Evolutionary conservation across 148 eudicot species (phyloP).

Genomic region (Diospyros lotus): DNA sequence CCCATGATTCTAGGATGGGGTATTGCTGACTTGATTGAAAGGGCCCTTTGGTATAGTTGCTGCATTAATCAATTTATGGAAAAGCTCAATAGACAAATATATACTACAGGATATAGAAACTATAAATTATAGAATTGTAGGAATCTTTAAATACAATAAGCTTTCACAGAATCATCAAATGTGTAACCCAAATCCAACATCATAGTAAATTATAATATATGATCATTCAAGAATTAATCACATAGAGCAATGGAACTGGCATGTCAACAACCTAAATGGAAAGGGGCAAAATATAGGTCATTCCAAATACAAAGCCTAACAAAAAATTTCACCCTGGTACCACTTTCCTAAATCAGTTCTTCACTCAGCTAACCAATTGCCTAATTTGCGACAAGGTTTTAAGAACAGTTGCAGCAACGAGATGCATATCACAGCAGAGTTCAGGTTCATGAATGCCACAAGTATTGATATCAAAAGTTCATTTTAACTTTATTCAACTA

Average conservation of each 20-base stretch:
- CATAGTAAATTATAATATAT: background rate
- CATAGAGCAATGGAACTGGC: background rate
- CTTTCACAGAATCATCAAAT: background rate
- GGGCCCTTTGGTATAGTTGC: slow-evolving; percentile 96
- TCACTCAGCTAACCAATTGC: background rate
- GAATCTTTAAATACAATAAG: background rate
- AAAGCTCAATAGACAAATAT: slow-evolving; percentile 4
- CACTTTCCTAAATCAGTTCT: slow-evolving; percentile 1
- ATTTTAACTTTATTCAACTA: too few species aligned
- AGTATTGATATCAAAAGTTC: too few species aligned
- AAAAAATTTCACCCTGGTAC: background rate
- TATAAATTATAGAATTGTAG: background rate
- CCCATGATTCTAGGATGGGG: slow-evolving; percentile 99
- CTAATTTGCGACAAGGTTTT: background rate
- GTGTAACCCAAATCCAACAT: background rate
- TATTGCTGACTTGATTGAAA: slow-evolving; percentile 91
- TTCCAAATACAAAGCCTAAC: background rate
- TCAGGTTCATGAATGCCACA: too few species aligned
- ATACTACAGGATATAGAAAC: background rate
- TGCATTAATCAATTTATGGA: slow-evolving; percentile 26
- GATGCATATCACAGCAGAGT: too few species aligned
- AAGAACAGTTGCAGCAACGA: background rate
- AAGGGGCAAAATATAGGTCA: background rate
- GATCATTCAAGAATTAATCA: background rate
- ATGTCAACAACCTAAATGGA: background rate